Base-by-base conservation (phyloP, 1,284 basidiomycete genomes). In the Puccinia horiana region DNA sequence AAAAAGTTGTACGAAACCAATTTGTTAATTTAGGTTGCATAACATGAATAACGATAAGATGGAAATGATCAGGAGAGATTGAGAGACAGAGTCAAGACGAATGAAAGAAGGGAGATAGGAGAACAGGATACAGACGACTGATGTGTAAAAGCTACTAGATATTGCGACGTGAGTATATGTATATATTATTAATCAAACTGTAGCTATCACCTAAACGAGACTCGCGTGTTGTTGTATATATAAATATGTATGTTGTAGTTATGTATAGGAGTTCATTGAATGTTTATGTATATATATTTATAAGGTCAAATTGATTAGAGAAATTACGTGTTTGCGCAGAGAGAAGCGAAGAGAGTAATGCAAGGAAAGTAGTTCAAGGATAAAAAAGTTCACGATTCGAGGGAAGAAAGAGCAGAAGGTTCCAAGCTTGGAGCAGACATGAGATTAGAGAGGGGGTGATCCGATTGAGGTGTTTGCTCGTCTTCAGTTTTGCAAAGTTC, bases 291-390 rank as follows among this genome's bases (percentile, higher is more conserved):
- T 47, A 47, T 47, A 47, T 47, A 47, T 47, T 8, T 47, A 47
- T 47, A 47, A 61, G 29, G 8, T 8, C 32, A 18, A 1, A 29
- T 1, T 61, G n/a, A n/a, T 26, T 58, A 61, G 58, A 35, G 32
- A 32, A 12, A 32, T 32, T 61, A 29, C 29, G 58, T 61, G 58
- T 35, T 61, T 12, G 29, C 26, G 29, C 29, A 26, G 29, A 61
- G 3, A n/a, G n/a, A n/a, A n/a, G n/a, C n/a, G n/a, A 18, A 26
- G 58, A 18, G 58, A 61, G 58, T 61, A 32, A 32, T 61, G 29
- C 58, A 61, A 61, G 58, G 58, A 61, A 61, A 61, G 16, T 61
- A 61, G 58, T 35, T 61, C 58, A 61, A 61, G 29, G 29, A 12
- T 61, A 26, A 18, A 14, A 29, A 4, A 35, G 58, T 61, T 35